Evolutionary conservation across 352 stramenopile species (phyloP), one percentile per base, ranked within the genome.

Genomic region (Globisporangium canariense): DNA sequence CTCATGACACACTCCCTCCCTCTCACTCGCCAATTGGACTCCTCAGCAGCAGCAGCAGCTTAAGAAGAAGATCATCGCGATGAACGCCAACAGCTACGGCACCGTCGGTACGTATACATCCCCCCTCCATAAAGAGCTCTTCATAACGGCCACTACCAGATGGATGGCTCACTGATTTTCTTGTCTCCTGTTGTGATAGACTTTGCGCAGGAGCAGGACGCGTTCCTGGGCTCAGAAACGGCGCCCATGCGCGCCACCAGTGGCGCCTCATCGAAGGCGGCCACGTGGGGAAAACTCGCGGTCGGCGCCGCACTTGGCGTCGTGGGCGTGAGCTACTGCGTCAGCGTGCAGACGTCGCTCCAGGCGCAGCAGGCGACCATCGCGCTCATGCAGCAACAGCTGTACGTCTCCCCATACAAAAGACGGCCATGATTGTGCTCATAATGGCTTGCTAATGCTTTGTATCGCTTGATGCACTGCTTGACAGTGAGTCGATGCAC

Each of bases 401-500:
- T 88, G 79, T 84, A 62, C 66, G 75, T 62, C 5, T 28, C 8
- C 13, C 30, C 8, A 16, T 43, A 18, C 5, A 4, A 2, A 43
- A 30, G 30, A 3, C 16, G 13, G 6, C 5, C 28, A 20, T 40
- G 14, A 40, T 18, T 18, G 9, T 32, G 20, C 20, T 11, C 55
- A 43, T 20, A 46, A 46, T 10, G 11, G 10, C 7, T 36, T 7
- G 13, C 36, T 52, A 41, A 45, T 45, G 38, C 38, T 13, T 45
- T 45, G 13, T 45, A 45, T 45, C 30, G 32, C 11, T 14, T 54
- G 32, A 11, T 43, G 28, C 14, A 20, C 36, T 51, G 34, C 6
- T 14, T 36, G 1, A 25, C 7, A 86, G 76, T 43, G 70, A 88
- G 25, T 67, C 75, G 38, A 84, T 88, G 77, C 77, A 89, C 47